Conservation (phyloP, 352 stramenopile genomes). For the Pythium coloratum region DNA sequence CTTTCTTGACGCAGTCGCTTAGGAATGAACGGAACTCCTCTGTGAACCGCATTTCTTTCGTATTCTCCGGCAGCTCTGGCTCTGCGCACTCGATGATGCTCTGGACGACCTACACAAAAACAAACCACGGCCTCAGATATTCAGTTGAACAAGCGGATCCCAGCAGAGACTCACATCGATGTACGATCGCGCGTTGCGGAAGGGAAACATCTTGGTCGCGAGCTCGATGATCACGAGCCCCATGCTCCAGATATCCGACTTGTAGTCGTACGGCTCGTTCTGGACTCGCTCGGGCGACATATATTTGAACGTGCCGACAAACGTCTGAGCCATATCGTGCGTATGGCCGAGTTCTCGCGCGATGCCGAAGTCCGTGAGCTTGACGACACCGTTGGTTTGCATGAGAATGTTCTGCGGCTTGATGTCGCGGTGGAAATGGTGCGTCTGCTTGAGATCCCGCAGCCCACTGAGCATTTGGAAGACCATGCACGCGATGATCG, state of each 20-base stretch:
- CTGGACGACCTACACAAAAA: conserved; percentile 51
- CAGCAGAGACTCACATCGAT: conserved; percentile 48
- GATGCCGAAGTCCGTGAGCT: conserved; percentile 82
- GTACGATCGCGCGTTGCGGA: conserved; percentile 51
- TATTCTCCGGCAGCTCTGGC: conserved; percentile 40
- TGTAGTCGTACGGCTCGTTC: conserved; percentile 79
- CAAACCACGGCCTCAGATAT: not conserved
- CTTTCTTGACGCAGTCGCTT: conserved; percentile 59
- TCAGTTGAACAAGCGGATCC: not conserved
- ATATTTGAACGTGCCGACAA: conserved; percentile 92
- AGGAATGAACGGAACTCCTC: conserved; percentile 61
- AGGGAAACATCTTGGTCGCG: conserved; percentile 60
- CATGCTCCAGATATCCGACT: conserved; percentile 79
- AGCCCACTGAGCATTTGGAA: conserved; percentile 66
- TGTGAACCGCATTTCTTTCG: conserved; percentile 37
- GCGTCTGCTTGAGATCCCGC: conserved; percentile 52
- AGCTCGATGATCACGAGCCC: conserved; percentile 75
- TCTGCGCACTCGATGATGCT: conserved; percentile 69
- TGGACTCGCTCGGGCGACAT: conserved; percentile 93
- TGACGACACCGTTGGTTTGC: conserved; percentile 71
- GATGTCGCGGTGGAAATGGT: conserved; percentile 92
- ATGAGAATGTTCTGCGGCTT: conserved; percentile 94
- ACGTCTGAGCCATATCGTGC: conserved; percentile 81
- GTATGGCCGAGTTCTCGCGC: conserved; percentile 65
- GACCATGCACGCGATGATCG: conserved; percentile 52